Evolutionary conservation across 768 basidiomycete species (phyloP), one percentile per base, ranked within the genome.

Genomic region (Leccinum fibrillosum): DNA sequence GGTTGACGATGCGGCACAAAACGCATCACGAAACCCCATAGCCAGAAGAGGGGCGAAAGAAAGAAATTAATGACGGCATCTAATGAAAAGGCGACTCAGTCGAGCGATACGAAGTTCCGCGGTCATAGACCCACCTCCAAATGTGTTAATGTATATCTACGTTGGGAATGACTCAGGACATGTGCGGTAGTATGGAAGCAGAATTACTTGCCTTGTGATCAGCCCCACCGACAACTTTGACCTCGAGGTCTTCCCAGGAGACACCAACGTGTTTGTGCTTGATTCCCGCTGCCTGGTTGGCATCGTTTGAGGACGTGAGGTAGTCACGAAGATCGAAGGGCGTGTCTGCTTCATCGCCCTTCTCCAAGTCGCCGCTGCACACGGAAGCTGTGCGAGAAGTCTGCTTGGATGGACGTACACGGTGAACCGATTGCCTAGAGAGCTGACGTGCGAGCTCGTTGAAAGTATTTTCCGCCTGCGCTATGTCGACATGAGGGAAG

Each of bases 181-280:
- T 42, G 48, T 13, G n/a, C 49, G 32, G 8, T 25, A 37, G 2
- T 15, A 19, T n/a, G 19, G 17, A 2, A 3, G 19, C 9, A 25
- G 45, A 21, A 26, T 7, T 11, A 58, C 75, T 45, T 49, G 82
- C 88, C 76, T 88, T 89, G 67, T 74, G 77, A 68, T 81, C 77
- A 11, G 73, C 65, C 12, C 80, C 82, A 19, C 86, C 88, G 4
- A 78, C 57, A 32, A 84, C 86, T 6, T 82, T 75, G 32, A 90
- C 89, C 57, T 83, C 75, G 1, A 91, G 74, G 62, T 86, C 77
- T 53, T 88, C 80, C 89, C 89, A 91, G 25, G 83, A 82, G 23
- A 91, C 84, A 32, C 88, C 88, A 8, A 90, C 86, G 58, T 87
- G 85, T 66, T 90, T 90, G 64, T 86, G 84, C 58, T 80, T 81